Conservation (phyloP, 352 stramenopile genomes). For the Phytophthora quininea region DNA sequence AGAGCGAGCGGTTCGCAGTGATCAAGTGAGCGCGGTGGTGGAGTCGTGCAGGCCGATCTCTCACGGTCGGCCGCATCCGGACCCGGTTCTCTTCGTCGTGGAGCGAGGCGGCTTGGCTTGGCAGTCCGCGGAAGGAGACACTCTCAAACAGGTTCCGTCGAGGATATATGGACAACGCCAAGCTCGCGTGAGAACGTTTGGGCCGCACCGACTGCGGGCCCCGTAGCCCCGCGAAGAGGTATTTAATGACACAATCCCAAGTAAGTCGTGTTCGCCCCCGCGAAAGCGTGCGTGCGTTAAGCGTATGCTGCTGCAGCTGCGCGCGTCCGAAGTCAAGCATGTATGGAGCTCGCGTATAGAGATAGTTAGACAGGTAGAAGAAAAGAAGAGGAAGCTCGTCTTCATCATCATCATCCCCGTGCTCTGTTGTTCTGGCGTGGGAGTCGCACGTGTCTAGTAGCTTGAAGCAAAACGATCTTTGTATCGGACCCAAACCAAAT, state of each 20-base stretch:
- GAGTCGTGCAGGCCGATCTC: neutral
- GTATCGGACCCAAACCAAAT: neutral
- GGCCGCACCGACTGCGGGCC: constrained; percentile 12
- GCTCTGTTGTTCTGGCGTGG: neutral
- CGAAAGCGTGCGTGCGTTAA: constrained; percentile 14
- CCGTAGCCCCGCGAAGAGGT: constrained; percentile 36
- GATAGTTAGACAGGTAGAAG: neutral
- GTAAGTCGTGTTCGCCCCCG: constrained; percentile 32
- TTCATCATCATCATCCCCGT: neutral
- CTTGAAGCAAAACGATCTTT: neutral
- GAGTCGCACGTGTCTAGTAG: too few relatives aligned
- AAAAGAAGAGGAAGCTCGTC: neutral
- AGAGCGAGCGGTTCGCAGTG: constrained; percentile 77
- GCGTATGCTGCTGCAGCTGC: constrained; percentile 11
- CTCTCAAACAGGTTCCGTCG: too few relatives aligned
- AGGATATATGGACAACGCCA: too few relatives aligned
- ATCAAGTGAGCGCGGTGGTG: constrained; percentile 42
- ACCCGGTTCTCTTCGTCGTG: constrained; percentile 31
- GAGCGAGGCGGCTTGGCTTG: constrained; percentile 1
- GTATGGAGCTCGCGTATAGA: constrained; percentile 10
- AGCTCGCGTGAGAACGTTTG: too few relatives aligned
- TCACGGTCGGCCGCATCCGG: constrained; percentile 1
- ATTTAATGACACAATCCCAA: constrained; percentile 44
- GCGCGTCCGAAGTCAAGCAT: constrained; percentile 17
- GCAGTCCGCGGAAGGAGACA: too few relatives aligned